Percentiles rank a stretch among this genome's conserved stretches.
These are phyloP conservation scores for Fusarium domesticum DNA, from an alignment of 2,329 filamentous ascomycete species.

Conservation along the genomic window DNA sequence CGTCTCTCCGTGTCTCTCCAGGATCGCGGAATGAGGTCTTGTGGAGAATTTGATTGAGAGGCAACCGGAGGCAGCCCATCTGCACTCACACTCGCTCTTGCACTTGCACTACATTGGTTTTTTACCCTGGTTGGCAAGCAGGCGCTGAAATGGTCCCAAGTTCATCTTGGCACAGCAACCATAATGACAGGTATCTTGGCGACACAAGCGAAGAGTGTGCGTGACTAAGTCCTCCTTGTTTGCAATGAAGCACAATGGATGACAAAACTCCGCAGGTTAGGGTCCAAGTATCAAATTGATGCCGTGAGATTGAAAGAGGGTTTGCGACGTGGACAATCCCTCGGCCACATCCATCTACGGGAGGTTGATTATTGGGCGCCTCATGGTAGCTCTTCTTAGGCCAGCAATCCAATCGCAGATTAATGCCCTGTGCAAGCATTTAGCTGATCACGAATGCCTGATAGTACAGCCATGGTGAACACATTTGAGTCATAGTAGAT, in stretches of 20 bases:
- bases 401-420: background rate
- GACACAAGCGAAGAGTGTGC: slow-evolving; percentile 20
- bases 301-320: slow-evolving; percentile 20
- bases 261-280: too few relatives aligned
- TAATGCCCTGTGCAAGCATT: background rate
- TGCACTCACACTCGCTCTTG: background rate
- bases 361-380: background rate
- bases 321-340: slow-evolving; percentile 14
- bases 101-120: background rate
- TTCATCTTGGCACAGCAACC: slow-evolving; percentile 9
- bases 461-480: background rate
- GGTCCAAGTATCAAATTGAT: background rate
- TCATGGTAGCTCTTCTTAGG: background rate
- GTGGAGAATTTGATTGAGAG: background rate
- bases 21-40: background rate
- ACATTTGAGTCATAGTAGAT: slow-evolving; percentile 3
- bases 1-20: too few relatives aligned
- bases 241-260: too few relatives aligned
- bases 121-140: slow-evolving; percentile 22
- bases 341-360: slow-evolving; percentile 5
- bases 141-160: background rate
- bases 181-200: slow-evolving; percentile 20
- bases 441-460: background rate
- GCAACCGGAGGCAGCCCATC: background rate
- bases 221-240: slow-evolving; percentile 14